Base-by-base conservation (phyloP, 805 yeast genomes). In the Myxozyma kluyveri region DNA sequence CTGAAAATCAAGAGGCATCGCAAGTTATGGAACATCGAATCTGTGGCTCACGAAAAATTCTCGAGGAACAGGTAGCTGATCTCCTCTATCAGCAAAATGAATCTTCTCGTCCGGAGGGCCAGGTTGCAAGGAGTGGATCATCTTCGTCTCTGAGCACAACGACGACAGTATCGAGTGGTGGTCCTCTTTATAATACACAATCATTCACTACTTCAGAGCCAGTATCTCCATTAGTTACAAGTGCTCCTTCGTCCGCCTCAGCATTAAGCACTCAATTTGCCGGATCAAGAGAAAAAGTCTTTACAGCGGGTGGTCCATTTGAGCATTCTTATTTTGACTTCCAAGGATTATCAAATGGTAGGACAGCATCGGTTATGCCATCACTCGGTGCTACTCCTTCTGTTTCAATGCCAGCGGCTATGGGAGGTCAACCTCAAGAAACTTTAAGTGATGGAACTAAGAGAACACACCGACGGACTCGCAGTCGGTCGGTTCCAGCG, bases 401-500 rank as follows among this genome's bases (percentile, higher is more conserved):
- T n/a, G n/a, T n/a, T n/a, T n/a, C n/a, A n/a, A n/a, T n/a, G n/a
- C n/a, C n/a, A n/a, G n/a, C n/a, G n/a, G n/a, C n/a, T n/a, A n/a
- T n/a, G n/a, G n/a, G n/a, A n/a, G n/a, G n/a, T n/a, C n/a, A n/a
- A n/a, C n/a, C n/a, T n/a, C n/a, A n/a, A n/a, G n/a, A n/a, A n/a
- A n/a, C n/a, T n/a, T n/a, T n/a, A n/a, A n/a, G n/a, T n/a, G n/a
- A n/a, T n/a, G n/a, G n/a, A n/a, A n/a, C n/a, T n/a, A n/a, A n/a
- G n/a, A n/a, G 17, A 17, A 39, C 53, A 3, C 60, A 56, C 24
- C 42, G 54, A 17, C 54, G 60, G 9, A 56, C 56, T 19, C 39
- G 60, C 21, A 54, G 59, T 37, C 43, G 60, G 10, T 56, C 60
- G 1, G 60, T 56, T 14, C 60, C 60, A 4, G 57, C 42, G 7